These are phyloP conservation scores for Peronospora belbahrii DNA, from an alignment of 352 stramenopile genomes.

Conservation along the genomic window DNA sequence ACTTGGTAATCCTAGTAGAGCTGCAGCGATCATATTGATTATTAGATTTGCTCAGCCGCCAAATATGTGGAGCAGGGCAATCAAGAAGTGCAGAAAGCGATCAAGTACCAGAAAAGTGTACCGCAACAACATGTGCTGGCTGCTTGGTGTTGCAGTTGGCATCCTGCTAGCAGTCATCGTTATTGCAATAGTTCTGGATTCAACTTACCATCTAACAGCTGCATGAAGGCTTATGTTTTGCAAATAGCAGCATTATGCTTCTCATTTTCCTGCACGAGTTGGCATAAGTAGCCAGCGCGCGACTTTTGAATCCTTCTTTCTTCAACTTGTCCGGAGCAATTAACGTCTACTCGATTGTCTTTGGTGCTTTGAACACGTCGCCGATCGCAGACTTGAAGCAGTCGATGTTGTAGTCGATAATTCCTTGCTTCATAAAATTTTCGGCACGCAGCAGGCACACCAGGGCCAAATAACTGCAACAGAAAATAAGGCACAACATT, in stretches of 20 bases:
- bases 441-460: conserved; percentile 94
- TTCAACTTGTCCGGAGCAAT: neutral
- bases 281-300: neutral
- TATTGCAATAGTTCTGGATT: conserved; percentile 45
- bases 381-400: conserved; percentile 93
- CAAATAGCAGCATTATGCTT: conserved; percentile 11
- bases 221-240: conserved; percentile 1
- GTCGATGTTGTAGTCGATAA: conserved; percentile 99
- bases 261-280: conserved; percentile 3
- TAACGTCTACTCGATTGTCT: conserved; percentile 35
- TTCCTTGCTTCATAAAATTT: conserved; percentile 96
- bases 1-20: conserved; percentile 96
- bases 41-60: conserved; percentile 87
- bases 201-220: neutral
- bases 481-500: neutral
- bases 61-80: conserved; percentile 98
- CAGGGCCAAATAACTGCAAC: conserved; percentile 90
- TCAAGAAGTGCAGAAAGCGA: conserved; percentile 90
- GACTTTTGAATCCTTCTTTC: neutral
- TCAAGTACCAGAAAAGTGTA: conserved; percentile 94
- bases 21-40: conserved; percentile 98
- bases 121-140: conserved; percentile 91
- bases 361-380: conserved; percentile 77
- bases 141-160: conserved; percentile 9
- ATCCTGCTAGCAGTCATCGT: conserved; percentile 79